phyloP scores from a whole-genome alignment of 331 rosid species.

The Quercus lobata region DNA sequence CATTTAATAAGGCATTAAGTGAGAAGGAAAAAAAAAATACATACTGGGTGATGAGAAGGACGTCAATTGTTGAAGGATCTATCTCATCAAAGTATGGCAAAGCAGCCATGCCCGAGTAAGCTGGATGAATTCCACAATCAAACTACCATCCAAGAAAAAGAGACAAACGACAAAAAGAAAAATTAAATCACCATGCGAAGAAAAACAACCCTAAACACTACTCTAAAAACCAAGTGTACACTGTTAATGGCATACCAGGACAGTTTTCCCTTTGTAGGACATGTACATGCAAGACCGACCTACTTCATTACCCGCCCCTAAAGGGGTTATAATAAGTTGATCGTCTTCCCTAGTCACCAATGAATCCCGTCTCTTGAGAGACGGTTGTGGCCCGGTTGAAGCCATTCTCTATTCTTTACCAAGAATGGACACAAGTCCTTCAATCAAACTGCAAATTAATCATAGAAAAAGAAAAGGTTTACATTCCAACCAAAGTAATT shows the following conservation, averaged over 20 bases:
- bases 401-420: slow-evolving; percentile 30
- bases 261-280: slow-evolving; percentile 69
- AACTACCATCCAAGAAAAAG: slow-evolving; percentile 35
- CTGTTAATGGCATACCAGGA: slow-evolving; percentile 28
- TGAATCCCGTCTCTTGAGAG: slow-evolving; percentile 52
- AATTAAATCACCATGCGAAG: background rate
- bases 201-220: background rate
- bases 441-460: background rate
- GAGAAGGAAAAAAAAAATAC: background rate
- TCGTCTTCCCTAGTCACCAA: slow-evolving; percentile 61
- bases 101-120: slow-evolving; percentile 95
- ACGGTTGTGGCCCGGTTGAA: slow-evolving; percentile 34
- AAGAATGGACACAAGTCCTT: background rate
- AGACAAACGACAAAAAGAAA: background rate
- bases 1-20: background rate
- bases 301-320: slow-evolving; percentile 93
- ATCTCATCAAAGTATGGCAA: slow-evolving; percentile 95
- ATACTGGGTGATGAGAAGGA: slow-evolving; percentile 94
- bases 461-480: too few relatives aligned
- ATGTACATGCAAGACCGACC: slow-evolving; percentile 92
- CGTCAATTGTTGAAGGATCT: slow-evolving; percentile 84
- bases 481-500: background rate
- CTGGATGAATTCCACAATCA: slow-evolving; percentile 93
- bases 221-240: background rate
- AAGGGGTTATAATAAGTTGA: slow-evolving; percentile 62